Conservation (phyloP, 2,329 filamentous ascomycete genomes). For the Xylariaceae sp. region DNA sequence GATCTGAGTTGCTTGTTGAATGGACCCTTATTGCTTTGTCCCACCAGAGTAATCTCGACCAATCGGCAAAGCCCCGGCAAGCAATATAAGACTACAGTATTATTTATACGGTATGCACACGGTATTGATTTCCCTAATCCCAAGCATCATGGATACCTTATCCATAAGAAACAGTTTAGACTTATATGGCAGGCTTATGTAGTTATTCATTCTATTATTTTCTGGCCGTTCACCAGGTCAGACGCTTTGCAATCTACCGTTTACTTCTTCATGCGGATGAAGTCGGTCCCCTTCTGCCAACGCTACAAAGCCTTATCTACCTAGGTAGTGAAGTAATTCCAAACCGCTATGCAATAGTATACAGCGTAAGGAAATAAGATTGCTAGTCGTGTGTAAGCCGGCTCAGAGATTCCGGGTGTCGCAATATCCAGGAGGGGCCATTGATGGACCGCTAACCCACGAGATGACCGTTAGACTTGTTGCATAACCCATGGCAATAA, state of each 20-base stretch:
- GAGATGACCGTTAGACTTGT: conserved; percentile 85
- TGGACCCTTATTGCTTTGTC: too few relatives aligned
- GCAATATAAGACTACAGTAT: not conserved
- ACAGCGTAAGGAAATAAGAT: conserved; percentile 28
- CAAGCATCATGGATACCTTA: too few relatives aligned
- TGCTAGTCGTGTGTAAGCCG: not conserved
- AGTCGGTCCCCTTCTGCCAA: not conserved
- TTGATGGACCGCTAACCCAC: conserved; percentile 71
- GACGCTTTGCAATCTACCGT: conserved; percentile 14
- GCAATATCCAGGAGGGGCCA: conserved; percentile 61
- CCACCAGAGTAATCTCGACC: conserved; percentile 9
- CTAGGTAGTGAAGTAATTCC: conserved; percentile 11
- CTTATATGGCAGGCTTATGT: not conserved
- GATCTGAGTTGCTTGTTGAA: too few relatives aligned
- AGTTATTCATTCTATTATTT: conserved; percentile 12
- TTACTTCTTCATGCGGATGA: conserved; percentile 5
- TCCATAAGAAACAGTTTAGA: not conserved
- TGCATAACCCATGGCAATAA: conserved; percentile 90
- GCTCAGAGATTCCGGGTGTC: conserved; percentile 47
- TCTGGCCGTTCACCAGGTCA: not conserved
- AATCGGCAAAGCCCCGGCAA: conserved; percentile 32
- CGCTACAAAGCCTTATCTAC: conserved; percentile 10
- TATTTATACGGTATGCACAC: conserved; percentile 1
- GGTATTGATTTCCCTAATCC: too few relatives aligned
- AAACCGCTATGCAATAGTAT: conserved; percentile 36